Evolutionary conservation across 768 basidiomycete species (phyloP).

Genomic region (Termitomyces sp.): DNA sequence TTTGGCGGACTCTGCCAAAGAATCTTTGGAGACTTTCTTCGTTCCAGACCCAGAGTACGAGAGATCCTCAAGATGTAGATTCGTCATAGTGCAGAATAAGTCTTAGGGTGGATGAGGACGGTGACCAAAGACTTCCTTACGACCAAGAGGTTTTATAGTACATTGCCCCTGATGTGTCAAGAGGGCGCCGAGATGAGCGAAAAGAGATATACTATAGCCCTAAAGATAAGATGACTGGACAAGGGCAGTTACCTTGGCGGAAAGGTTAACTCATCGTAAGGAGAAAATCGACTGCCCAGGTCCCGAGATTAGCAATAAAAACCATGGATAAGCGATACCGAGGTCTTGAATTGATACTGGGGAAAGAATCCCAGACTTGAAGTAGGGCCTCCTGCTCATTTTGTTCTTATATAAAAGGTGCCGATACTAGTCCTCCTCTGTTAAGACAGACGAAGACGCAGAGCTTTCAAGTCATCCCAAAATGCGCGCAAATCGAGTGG

Average conservation of each 20-base stretch:
- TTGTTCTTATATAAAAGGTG: not conserved
- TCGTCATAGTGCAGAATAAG: slow-evolving; percentile 6
- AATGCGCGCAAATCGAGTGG: slow-evolving; percentile 1
- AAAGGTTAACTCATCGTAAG: slow-evolving; percentile 13
- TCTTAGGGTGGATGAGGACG: not conserved
- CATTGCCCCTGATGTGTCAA: slow-evolving; percentile 1
- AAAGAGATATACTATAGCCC: slow-evolving; percentile 12
- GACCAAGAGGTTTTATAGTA: slow-evolving; percentile 9
- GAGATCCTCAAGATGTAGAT: slow-evolving; percentile 1
- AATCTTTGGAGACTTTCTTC: slow-evolving; percentile 6
- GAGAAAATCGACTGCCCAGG: not conserved
- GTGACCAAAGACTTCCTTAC: not conserved
- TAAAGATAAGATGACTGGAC: slow-evolving; percentile 10
- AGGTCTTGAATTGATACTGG: not conserved
- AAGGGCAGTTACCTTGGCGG: slow-evolving; percentile 3
- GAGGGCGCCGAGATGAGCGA: slow-evolving; percentile 3
- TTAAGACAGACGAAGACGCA: not conserved
- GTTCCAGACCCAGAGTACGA: slow-evolving; percentile 10
- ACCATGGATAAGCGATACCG: not conserved
- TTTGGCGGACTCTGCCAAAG: slow-evolving; percentile 10
- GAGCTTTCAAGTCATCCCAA: not conserved
- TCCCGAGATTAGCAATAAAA: slow-evolving; percentile 1
- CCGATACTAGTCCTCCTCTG: not conserved
- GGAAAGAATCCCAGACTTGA: not conserved
- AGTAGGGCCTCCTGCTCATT: not conserved